Percentiles rank a stretch among this genome's conserved stretches.
phyloP scores from a whole-genome alignment of 1,284 basidiomycete genomes.

The Vanrija sp. region DNA sequence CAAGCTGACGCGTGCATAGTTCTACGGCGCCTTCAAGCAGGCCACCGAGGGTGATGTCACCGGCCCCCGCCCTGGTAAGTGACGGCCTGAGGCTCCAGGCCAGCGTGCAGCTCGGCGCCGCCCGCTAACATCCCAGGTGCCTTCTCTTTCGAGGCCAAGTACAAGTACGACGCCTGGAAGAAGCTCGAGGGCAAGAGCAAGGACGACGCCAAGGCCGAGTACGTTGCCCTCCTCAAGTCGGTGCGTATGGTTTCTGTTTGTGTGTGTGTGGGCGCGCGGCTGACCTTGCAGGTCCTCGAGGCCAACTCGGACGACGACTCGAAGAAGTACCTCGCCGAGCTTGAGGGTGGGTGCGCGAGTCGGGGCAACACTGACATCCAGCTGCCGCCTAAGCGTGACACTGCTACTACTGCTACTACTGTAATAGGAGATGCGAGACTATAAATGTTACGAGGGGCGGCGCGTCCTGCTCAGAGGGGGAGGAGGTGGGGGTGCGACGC shows the following conservation, averaged over 20 bases:
- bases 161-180: conserved; percentile 74
- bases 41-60: conserved; percentile 62
- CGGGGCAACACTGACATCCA: not conserved
- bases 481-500: too few species aligned
- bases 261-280: not conserved
- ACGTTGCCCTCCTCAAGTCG: conserved; percentile 67
- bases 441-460: too few species aligned
- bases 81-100: too few species aligned
- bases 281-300: conserved; percentile 56
- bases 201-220: conserved; percentile 67
- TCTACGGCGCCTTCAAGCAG: conserved; percentile 91
- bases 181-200: conserved; percentile 64
- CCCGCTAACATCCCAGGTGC: conserved; percentile 14
- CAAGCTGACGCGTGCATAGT: conserved; percentile 54
- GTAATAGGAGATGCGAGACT: too few species aligned
- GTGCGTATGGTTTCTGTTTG: conserved; percentile 51
- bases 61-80: conserved; percentile 40
- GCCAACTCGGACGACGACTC: conserved; percentile 56
- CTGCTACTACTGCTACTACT: not conserved
- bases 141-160: conserved; percentile 49
- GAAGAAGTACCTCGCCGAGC: conserved; percentile 59
- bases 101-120: not conserved
- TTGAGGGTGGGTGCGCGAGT: conserved; percentile 53
- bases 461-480: too few species aligned
- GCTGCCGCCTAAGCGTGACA: conserved; percentile 8